Evolutionary conservation across 1,139 yeast genomes (phyloP).

Genomic region (Kurtzmaniella natalensis): DNA sequence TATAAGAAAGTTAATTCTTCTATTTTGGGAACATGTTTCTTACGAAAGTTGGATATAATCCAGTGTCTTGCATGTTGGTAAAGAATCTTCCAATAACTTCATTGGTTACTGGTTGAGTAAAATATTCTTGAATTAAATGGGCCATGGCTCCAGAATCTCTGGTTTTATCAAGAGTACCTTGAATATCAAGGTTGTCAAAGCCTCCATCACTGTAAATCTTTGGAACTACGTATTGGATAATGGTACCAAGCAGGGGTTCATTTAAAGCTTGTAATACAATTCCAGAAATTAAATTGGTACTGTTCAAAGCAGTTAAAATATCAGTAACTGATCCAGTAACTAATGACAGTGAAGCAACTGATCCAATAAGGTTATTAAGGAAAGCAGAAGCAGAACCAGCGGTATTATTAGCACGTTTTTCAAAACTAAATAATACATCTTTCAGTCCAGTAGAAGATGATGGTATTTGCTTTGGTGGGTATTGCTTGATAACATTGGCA

Average conservation of each 20-base stretch:
- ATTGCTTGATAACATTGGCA: conserved; percentile 22
- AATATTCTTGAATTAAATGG: conserved; percentile 20
- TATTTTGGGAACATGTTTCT: too few species aligned
- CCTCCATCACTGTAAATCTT: conserved; percentile 33
- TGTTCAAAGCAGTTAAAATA: conserved; percentile 28
- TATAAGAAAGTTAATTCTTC: too few species aligned
- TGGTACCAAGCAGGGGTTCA: conserved; percentile 21
- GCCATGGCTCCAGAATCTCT: conserved; percentile 23
- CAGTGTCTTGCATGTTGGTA: conserved; percentile 29
- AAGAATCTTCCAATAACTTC: conserved; percentile 33
- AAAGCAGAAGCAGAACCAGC: conserved; percentile 34
- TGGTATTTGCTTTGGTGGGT: conserved; percentile 23
- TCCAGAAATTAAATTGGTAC: conserved; percentile 29
- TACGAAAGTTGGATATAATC: conserved; percentile 13
- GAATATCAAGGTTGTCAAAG: conserved; percentile 26
- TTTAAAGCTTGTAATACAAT: conserved; percentile 23
- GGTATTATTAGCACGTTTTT: conserved; percentile 10
- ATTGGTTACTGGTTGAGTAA: conserved; percentile 27
- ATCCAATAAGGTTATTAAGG: conserved; percentile 27
- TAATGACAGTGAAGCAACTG: conserved; percentile 23
- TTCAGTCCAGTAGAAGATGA: conserved; percentile 8
- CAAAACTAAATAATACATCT: conserved; percentile 9
- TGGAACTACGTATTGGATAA: conserved; percentile 19
- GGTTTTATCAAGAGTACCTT: conserved; percentile 17
- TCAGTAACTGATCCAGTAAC: conserved; percentile 21